These are phyloP conservation scores for Leptodontidium sp. DNA, from an alignment of 2,329 filamentous ascomycete species.

Conservation along the genomic window DNA sequence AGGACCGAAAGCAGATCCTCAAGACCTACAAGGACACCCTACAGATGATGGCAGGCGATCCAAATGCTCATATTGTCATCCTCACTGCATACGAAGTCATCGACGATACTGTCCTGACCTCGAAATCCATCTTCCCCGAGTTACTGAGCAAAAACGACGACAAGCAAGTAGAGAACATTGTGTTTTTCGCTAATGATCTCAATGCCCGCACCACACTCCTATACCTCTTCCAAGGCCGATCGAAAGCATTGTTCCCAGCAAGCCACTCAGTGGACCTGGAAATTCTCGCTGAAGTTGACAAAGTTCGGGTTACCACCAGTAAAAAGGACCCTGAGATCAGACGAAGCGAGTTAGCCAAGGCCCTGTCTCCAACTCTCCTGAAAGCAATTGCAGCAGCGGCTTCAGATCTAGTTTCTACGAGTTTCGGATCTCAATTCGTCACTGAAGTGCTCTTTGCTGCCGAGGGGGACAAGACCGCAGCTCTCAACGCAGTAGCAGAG, in stretches of 20 bases:
- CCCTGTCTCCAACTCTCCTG: slow-evolving; percentile 78
- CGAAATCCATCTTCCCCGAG: slow-evolving; percentile 88
- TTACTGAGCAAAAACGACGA: slow-evolving; percentile 77
- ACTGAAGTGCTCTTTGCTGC: slow-evolving; percentile 81
- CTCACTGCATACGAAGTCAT: slow-evolving; percentile 89
- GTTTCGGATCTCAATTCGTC: slow-evolving; percentile 88
- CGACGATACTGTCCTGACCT: slow-evolving; percentile 89
- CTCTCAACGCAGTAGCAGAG: slow-evolving; percentile 74
- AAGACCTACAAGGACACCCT: slow-evolving; percentile 91
- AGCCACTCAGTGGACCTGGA: slow-evolving; percentile 72
- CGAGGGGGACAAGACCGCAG: slow-evolving; percentile 77
- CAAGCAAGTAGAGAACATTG: slow-evolving; percentile 68
- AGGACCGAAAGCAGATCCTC: slow-evolving; percentile 90
- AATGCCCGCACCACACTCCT: slow-evolving; percentile 74
- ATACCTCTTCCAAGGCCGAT: slow-evolving; percentile 79
- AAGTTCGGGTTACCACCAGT: slow-evolving; percentile 82
- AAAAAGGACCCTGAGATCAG: slow-evolving; percentile 88
- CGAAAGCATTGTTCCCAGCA: slow-evolving; percentile 66
- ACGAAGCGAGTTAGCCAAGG: slow-evolving; percentile 77
- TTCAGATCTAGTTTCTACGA: slow-evolving; percentile 72
- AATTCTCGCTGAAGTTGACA: slow-evolving; percentile 78
- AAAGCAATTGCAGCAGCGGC: slow-evolving; percentile 75
- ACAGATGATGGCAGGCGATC: slow-evolving; percentile 83
- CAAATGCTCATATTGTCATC: slow-evolving; percentile 80
- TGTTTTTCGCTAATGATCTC: slow-evolving; percentile 70